Conservation (phyloP, 257 asterid species). For the Fraxinus excelsior region DNA sequence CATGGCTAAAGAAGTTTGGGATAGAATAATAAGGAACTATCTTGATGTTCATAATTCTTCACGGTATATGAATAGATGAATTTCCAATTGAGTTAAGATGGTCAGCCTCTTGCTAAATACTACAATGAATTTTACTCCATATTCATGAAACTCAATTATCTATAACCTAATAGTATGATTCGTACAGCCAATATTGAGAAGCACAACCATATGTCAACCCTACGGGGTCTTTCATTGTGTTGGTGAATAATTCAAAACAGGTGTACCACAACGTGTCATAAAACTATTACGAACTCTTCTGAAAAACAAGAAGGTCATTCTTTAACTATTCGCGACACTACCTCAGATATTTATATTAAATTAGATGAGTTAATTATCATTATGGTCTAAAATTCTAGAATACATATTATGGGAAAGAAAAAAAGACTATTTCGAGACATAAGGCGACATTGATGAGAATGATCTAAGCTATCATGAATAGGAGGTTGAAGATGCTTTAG, state of each 20-base stretch:
- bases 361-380: too few species aligned
- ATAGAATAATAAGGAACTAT: background rate
- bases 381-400: background rate
- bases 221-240: too few species aligned
- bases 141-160: background rate
- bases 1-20: background rate
- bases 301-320: too few species aligned
- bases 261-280: too few species aligned
- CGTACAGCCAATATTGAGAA: background rate
- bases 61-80: background rate
- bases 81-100: background rate
- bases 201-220: too few species aligned
- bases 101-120: background rate
- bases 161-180: background rate
- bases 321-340: too few species aligned
- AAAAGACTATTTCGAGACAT: background rate
- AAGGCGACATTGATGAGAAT: background rate
- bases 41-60: background rate
- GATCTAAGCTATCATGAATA: background rate
- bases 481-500: too few species aligned
- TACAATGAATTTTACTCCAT: background rate
- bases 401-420: background rate
- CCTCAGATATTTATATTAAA: background rate
- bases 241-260: too few species aligned
- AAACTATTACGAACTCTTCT: too few species aligned